These are phyloP conservation scores for Gymnopilus junonius DNA, from an alignment of 768 basidiomycete genomes.

Conservation along the genomic window DNA sequence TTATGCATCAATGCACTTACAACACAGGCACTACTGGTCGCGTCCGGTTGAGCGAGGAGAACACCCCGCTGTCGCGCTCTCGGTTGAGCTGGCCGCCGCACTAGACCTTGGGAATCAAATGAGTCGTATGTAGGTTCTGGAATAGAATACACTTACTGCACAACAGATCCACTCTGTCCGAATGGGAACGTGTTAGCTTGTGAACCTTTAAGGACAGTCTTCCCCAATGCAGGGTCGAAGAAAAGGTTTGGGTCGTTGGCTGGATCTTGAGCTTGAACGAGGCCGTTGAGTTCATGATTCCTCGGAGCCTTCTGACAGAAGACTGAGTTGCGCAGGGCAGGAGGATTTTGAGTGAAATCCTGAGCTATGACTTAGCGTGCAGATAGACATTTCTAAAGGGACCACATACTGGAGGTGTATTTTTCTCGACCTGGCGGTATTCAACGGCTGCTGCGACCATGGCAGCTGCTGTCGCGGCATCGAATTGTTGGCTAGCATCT, in stretches of 20 bases:
- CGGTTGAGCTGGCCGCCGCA: neutral
- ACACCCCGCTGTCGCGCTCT: neutral
- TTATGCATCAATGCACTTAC: constrained; percentile 18
- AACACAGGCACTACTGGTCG: constrained; percentile 20
- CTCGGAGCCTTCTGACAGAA: constrained; percentile 59
- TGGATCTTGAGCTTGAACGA: constrained; percentile 58
- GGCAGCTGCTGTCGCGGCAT: constrained; percentile 49
- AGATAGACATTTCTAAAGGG: too few species aligned
- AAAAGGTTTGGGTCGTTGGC: constrained; percentile 55
- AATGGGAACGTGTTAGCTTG: constrained; percentile 56
- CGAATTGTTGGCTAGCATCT: constrained; percentile 60
- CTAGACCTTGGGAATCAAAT: neutral
- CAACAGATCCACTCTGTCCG: constrained; percentile 24
- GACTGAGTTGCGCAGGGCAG: constrained; percentile 54
- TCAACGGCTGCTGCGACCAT: constrained; percentile 58
- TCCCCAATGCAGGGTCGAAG: constrained; percentile 46
- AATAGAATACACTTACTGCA: constrained; percentile 5
- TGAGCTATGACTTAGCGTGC: constrained; percentile 18
- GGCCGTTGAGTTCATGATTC: constrained; percentile 51
- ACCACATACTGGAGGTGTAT: constrained; percentile 54
- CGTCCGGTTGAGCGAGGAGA: constrained; percentile 11
- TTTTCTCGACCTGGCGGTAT: constrained; percentile 62
- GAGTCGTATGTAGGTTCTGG: neutral
- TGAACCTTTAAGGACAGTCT: constrained; percentile 48
- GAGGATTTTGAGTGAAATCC: constrained; percentile 59